These are phyloP conservation scores for Irpex sp. DNA, from an alignment of 1,284 basidiomycete species.

Conservation along the genomic window DNA sequence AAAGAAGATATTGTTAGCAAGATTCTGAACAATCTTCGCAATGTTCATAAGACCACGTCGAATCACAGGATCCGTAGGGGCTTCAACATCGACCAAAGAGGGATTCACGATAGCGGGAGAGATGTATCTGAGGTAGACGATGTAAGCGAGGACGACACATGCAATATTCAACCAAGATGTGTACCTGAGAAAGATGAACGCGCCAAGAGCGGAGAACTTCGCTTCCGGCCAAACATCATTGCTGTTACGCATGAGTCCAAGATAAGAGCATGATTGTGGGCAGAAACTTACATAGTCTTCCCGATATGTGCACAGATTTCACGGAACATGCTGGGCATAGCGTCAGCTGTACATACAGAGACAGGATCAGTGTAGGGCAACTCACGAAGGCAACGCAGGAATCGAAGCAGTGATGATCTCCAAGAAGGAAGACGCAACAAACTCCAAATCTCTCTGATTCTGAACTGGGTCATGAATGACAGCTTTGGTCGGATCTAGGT, in stretches of 20 bases:
- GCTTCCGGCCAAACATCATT: constrained; percentile 76
- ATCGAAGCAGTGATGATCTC: constrained; percentile 73
- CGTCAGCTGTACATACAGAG: background rate
- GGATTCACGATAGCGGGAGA: constrained; percentile 87
- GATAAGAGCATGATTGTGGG: background rate
- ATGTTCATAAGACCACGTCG: constrained; percentile 82
- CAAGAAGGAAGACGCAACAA: constrained; percentile 76
- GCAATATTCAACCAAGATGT: constrained; percentile 31
- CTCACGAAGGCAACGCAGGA: constrained; percentile 73
- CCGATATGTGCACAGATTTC: constrained; percentile 87
- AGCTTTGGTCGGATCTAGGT: constrained; percentile 72
- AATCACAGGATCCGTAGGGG: constrained; percentile 62
- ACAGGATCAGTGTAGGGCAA: background rate
- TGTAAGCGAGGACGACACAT: constrained; percentile 1
- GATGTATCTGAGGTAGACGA: constrained; percentile 53
- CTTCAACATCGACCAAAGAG: constrained; percentile 78
- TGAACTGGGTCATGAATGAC: constrained; percentile 58
- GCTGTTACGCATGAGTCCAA: constrained; percentile 28
- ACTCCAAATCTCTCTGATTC: constrained; percentile 71
- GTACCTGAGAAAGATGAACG: constrained; percentile 86
- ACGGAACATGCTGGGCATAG: constrained; percentile 69
- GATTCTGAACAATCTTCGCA: constrained; percentile 88
- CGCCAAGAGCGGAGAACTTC: constrained; percentile 83
- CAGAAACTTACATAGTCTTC: constrained; percentile 67
- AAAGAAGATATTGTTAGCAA: constrained; percentile 91